A percentile compares a stretch with the other conserved stretches of the same genome.
phyloP scores from a whole-genome alignment of 2,329 filamentous ascomycete species.

The Microcyclosporella mali region DNA sequence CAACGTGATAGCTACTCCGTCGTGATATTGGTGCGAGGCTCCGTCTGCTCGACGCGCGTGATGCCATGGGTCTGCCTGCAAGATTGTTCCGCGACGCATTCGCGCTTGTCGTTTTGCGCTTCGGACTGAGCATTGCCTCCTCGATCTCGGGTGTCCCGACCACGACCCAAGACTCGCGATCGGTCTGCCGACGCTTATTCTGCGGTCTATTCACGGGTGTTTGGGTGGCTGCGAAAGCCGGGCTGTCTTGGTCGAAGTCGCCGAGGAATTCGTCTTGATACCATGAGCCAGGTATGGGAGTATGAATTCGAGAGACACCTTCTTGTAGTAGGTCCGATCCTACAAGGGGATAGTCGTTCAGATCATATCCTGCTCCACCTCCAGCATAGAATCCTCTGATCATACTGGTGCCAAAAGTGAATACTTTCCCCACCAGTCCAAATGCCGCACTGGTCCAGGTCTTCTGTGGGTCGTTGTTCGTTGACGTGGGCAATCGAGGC shows the following conservation, averaged over 20 bases:
- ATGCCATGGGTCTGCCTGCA: conserved; percentile 20
- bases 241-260: conserved; percentile 39
- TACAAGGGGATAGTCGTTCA: conserved; percentile 30
- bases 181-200: conserved; percentile 44
- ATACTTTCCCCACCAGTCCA: conserved; percentile 66
- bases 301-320: conserved; percentile 28
- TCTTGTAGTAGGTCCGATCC: conserved; percentile 20
- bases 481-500: conserved; percentile 14
- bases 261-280: conserved; percentile 44
- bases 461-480: conserved; percentile 15
- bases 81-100: conserved; percentile 15
- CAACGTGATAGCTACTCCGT: conserved; percentile 28
- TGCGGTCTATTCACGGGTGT: conserved; percentile 18
- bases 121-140: conserved; percentile 44
- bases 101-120: conserved; percentile 30
- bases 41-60: conserved; percentile 27
- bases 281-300: conserved; percentile 50
- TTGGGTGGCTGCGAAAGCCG: conserved; percentile 36
- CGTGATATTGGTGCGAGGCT: conserved; percentile 40
- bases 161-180: conserved; percentile 44
- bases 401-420: conserved; percentile 70
- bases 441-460: conserved; percentile 56
- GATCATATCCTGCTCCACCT: conserved; percentile 64
- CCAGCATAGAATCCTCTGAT: conserved; percentile 86
- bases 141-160: conserved; percentile 47